Base-by-base conservation (phyloP, 805 yeast species). In the Kluyveromyces aestuarii region DNA sequence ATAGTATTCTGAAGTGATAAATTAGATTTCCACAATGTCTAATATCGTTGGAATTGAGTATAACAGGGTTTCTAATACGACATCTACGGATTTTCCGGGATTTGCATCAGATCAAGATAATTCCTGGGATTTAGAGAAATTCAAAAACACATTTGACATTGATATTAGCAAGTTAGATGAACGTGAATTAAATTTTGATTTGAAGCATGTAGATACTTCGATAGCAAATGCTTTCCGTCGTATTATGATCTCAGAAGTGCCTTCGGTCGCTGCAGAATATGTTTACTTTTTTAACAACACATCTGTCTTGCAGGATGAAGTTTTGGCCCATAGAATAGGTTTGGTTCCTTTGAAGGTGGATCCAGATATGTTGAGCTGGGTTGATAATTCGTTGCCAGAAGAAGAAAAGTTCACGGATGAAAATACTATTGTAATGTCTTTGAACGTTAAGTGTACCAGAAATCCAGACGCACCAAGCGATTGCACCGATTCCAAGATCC, bases 281-380 rank as follows among this genome's bases (percentile, higher is more conserved):
- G 88, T 93, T 16, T 89, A 83, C 64, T 77, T 93, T 51, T 85
- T 85, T 72, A 91, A 88, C 75, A 93, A 93, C 69, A 93, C 99
- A 1, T 87, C 96, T 1, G 96, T 93, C 44, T 87, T 93, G 54
- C 97, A 90, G 67, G 99, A 93, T 67, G 99, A 93, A 71, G 96
- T 93, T 17, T 76, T 93, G 55, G 91, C 99, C 5, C 96, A 88
- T 64, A 81, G 99, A 72, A 82, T 93, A 53, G 99, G 99, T 44
- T 75, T 93, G 55, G 76, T 91, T 45, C 99, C 99, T 35, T 74
- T 93, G 57, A 84, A 83, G 56, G 85, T 88, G 42, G 95, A 88
- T 65, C 98, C 99, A 13, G 99, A 93, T 69, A 67, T 74, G 63
- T 72, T 93, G 55, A 76, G 80, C 11, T 91, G 97, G 96, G 79